Evolutionary conservation across 441 rosid species (phyloP), one percentile per base, ranked within the genome.

Genomic region (Populus hybrid): DNA sequence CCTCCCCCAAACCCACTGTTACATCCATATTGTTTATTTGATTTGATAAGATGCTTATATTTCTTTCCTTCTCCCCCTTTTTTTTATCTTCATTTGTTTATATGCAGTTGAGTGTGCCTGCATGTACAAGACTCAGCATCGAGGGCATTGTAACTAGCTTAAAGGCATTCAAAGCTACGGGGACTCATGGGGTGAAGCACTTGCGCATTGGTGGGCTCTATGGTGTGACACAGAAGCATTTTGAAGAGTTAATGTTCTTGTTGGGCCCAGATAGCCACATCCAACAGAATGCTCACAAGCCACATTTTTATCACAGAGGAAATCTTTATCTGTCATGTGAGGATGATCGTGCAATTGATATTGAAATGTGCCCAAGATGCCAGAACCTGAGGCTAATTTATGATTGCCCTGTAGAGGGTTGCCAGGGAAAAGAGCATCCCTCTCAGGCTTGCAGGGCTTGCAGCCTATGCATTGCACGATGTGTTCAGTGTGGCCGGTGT

Each of bases 351-450:
- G 81, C 83, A 26, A 84, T 96, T 63, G 99, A 96, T 78, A 91
- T 96, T 77, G 99, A 94, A 86, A 84, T 84, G 83, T 96, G 99
- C 82, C 98, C 98, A 0, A 88, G 83, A 82, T 96, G 99, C 81
- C 88, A 85, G 82, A 88, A 89, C 59, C 78, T 84, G 77, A 90
- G 94, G 88, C 83, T 96, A 64, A 92, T 96, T 18, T 94, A 92
- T 84, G 98, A 96, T 77, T 96, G 99, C 79, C 97, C 99, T 34
- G 91, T 88, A 0, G 91, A 94, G 78, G 88, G 84, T 70, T 94
- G 99, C 81, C 90, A 81, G 82, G 84, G 80, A 80, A 88, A 89
- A 76, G 86, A 77, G 38, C 75, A 82, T 61, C 70, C 83, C 16
- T 28, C 82, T 70, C 87, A 76, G 70, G 81, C 77, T 11, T 96